Evolutionary conservation across 352 stramenopile genomes (phyloP), one percentile per base, ranked within the genome.

Genomic region (Phytophthora foliorum): DNA sequence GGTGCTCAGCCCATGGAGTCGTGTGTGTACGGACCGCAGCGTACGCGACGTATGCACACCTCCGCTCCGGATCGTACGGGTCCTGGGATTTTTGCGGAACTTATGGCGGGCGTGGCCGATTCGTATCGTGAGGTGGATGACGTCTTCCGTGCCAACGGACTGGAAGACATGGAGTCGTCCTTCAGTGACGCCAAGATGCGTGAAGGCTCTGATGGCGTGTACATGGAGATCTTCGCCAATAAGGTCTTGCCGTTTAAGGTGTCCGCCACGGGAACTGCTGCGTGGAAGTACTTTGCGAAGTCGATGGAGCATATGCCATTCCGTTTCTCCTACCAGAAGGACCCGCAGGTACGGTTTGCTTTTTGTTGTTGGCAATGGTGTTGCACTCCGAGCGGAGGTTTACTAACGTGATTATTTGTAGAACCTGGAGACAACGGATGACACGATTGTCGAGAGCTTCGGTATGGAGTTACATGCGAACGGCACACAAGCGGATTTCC

Each of bases 381-480:
- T n/a, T n/a, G 19, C 27, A 19, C 29, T 14, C 29, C 13, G 9
- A 27, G 10, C 31, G 2, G 8, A 24, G 21, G 13, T 4, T 32
- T 9, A 34, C 21, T 65, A 17, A 57, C 36, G n/a, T 17, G 3
- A 21, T 50, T 27, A 0, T n/a, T n/a, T 46, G 24, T 29, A 78
- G 66, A 75, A 69, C 8, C 24, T 72, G 48, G 66, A 75, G 21
- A 72, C 57, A 14, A 78, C 76, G 6, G 80, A 89, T 41, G 77
- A 89, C 38, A 85, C 75, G 50, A 83, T 90, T 29, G 55, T 91
- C 14, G 83, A 87, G 57, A 85, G 77, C 60, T 84, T 86, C 51
- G 68, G 75, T 13, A 69, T 91, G 27, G 74, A 90, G 73, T 62
- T 89, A 57, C 62, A 84, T 11, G 79, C 69, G 11, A 89, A 89